Percentiles rank a stretch among this genome's conserved stretches.
These are phyloP conservation scores for Sporothrix curviconia DNA, from an alignment of 2,329 filamentous ascomycete genomes.

Conservation along the genomic window DNA sequence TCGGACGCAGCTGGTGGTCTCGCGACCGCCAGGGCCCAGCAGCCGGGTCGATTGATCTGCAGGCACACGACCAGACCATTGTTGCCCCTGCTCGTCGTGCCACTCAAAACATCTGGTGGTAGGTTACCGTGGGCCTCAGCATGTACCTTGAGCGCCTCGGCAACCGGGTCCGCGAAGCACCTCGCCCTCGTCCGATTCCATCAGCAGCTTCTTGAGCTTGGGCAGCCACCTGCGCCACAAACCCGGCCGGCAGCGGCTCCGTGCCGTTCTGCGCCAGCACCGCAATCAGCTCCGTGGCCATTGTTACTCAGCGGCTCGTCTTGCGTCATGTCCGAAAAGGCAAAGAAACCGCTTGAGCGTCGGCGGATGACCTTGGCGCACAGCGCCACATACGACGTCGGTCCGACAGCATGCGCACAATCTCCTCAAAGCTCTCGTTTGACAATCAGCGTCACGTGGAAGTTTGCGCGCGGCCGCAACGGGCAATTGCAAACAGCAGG, in stretches of 20 bases:
- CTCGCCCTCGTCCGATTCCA: slow-evolving; percentile 80
- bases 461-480: slow-evolving; percentile 82
- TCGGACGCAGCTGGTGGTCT: slow-evolving; percentile 95
- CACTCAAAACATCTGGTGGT: slow-evolving; percentile 83
- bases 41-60: slow-evolving; percentile 87
- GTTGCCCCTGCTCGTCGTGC: slow-evolving; percentile 71
- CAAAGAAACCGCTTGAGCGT: slow-evolving; percentile 83
- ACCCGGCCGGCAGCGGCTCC: slow-evolving; percentile 78
- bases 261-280: slow-evolving; percentile 76
- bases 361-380: slow-evolving; percentile 81
- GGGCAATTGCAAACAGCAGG: slow-evolving; percentile 80
- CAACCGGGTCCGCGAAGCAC: slow-evolving; percentile 81
- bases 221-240: slow-evolving; percentile 80
- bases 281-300: slow-evolving; percentile 78
- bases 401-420: slow-evolving; percentile 63
- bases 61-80: slow-evolving; percentile 83
- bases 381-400: slow-evolving; percentile 66
- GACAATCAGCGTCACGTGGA: slow-evolving; percentile 82
- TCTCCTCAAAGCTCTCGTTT: slow-evolving; percentile 87
- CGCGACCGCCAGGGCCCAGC: slow-evolving; percentile 72
- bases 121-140: slow-evolving; percentile 80
- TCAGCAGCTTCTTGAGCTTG: slow-evolving; percentile 74
- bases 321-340: slow-evolving; percentile 77
- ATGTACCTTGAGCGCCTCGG: slow-evolving; percentile 83
- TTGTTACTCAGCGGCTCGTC: slow-evolving; percentile 75